Evolutionary conservation across 1,139 yeast genomes (phyloP), one percentile per base, ranked within the genome.

Genomic region (Taphrina pruni): DNA sequence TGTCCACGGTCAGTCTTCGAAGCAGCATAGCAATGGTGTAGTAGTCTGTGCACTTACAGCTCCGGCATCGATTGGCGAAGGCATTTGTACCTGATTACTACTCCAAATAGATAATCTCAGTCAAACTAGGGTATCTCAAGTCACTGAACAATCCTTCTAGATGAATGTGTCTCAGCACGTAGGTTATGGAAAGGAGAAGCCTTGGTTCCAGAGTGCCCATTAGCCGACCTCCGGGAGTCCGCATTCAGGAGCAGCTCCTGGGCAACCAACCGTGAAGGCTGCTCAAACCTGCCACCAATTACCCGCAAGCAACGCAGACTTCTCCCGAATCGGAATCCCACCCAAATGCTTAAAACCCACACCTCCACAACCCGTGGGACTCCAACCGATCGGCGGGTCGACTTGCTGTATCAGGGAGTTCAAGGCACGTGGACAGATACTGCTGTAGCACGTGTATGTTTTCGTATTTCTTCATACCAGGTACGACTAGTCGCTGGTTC

Each of bases 51-150:
- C 48, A 45, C 48, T 45, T 45, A 45, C 48, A 45, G 48, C 48
- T 45, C 48, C 48, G 5, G 48, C 48, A 45, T 45, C 48, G 48
- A 45, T 45, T 45, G 48, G 48, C n/a, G 48, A 45, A n/a, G 48
- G 48, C 48, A 45, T 45, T 17, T 45, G 48, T 45, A n/a, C 8
- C 32, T 45, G 48, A 45, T 7, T 45, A 12, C 20, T 45, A n/a
- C 20, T 45, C n/a, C 48, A 45, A 45, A 45, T 45, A 45, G 20
- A 17, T 17, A 45, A 45, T 45, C 48, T 45, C 48, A 14, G 48
- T 45, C 8, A 14, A n/a, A 45, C 48, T 45, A n/a, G 48, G 14
- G 20, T 45, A 12, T n/a, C 17, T n/a, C 8, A 12, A 45, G 48
- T 45, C 32, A n/a, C 48, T 45, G n/a, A n/a, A n/a, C 20, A 45